Base-by-base conservation (phyloP, 345 rosid species). In the Cochlearia excelsa region DNA sequence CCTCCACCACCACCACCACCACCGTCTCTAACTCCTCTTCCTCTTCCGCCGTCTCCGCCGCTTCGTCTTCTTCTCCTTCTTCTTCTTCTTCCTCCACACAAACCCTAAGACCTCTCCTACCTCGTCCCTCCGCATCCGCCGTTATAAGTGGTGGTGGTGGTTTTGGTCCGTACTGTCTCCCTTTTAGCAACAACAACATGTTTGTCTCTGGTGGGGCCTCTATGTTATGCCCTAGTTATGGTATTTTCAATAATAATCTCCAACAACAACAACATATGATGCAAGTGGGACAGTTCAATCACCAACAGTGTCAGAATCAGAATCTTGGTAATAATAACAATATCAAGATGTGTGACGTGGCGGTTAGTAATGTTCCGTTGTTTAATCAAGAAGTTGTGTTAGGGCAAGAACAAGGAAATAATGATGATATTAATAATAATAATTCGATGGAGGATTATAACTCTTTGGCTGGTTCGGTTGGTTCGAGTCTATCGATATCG, bases 41-140 rank as follows among this genome's bases (percentile, higher is more conserved):
- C 6, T 71, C 75, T 1, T 8, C 70, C 50, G 49, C 69, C 46
- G 57, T 63, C 65, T 55, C 78, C 30, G 79, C 37, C 30, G 54
- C 40, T 37, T 37, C 23, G 48, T 73, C 57, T 0, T 30, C 73
- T 9, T 74, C 90, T 1, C 71, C 79, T 28, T 78, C 82, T 0
- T 76, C 82, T 0, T 67, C 83, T 1, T 72, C 81, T 4, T 80
- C 85, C 2, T 68, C 83, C 0, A 61, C 86, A 2, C 86, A 79
- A 58, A 82, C 79, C 45, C 85, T 91, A 41, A 82, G 98, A 42
- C 98, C 96, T n/a, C 71, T 91, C 57, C 96, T 91, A 34, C 98
- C 96, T 48, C 90, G 96, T 2, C 98, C 98, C 1, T 59, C 94
- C 0, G 79, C 78, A n/a, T 6, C 96, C 2, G 54, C 94, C 0